phyloP scores from a whole-genome alignment of 257 asterid species.

The Fraxinus excelsior region DNA sequence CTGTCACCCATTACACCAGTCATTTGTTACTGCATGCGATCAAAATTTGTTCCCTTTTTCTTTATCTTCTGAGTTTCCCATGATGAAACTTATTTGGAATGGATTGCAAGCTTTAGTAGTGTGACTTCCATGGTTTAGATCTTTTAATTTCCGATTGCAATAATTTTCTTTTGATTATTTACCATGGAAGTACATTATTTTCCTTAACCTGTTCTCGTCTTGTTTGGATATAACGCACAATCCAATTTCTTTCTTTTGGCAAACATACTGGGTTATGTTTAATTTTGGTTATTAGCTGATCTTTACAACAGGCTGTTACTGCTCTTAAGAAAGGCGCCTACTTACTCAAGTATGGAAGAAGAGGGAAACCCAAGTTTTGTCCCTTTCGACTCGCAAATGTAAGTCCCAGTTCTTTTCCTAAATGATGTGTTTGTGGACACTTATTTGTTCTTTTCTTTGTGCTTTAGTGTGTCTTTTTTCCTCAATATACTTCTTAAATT shows the following conservation, averaged over 20 bases:
- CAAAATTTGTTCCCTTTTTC: not conserved
- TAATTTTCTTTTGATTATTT: not conserved
- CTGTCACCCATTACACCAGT: not conserved
- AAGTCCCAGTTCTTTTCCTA: constrained; percentile 25
- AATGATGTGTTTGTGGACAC: constrained; percentile 11
- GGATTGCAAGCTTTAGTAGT: not conserved
- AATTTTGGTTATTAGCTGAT: constrained; percentile 24
- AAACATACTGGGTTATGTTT: constrained; percentile 19
- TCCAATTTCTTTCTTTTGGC: constrained; percentile 11
- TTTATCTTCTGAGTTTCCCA: not conserved
- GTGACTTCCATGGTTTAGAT: constrained; percentile 10
- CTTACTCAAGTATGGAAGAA: constrained; percentile 69
- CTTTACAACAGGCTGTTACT: constrained; percentile 55
- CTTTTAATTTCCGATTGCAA: not conserved
- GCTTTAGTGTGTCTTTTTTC: not conserved
- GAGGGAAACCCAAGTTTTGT: constrained; percentile 75
- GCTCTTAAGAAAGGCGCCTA: constrained; percentile 71
- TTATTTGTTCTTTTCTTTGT: constrained; percentile 7
- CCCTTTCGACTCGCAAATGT: constrained; percentile 71
- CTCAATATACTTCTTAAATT: not conserved
- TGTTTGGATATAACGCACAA: constrained; percentile 13
- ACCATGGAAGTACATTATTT: not conserved
- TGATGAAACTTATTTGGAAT: not conserved
- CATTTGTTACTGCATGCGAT: not conserved
- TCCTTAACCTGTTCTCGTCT: not conserved